Percentiles rank a stretch among this genome's conserved stretches.
These are phyloP conservation scores for Gentiana straminea DNA, from an alignment of 257 asterid genomes.

Conservation along the genomic window DNA sequence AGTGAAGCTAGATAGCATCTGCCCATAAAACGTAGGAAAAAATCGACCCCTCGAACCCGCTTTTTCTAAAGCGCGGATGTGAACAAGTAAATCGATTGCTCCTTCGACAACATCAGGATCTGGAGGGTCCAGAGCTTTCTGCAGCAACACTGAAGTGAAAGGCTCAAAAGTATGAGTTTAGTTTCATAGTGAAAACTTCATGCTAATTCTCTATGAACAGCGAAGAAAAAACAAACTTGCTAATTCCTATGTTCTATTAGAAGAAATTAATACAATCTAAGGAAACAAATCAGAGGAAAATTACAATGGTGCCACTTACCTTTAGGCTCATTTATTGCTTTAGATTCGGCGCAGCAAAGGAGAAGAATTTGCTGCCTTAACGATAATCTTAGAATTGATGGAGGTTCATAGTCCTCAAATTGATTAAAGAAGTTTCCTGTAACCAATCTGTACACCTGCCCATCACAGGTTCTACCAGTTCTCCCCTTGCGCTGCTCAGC, in stretches of 20 bases:
- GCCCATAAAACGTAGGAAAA: slow-evolving; percentile 87
- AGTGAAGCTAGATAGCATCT: slow-evolving; percentile 63
- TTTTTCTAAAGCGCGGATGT: slow-evolving; percentile 52
- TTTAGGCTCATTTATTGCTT: slow-evolving; percentile 86
- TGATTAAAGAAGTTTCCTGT: slow-evolving; percentile 61
- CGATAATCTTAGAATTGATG: slow-evolving; percentile 71
- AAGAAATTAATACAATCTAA: no score
- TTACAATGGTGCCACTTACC: slow-evolving; percentile 28
- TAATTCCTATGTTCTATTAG: no score
- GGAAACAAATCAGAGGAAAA: no score
- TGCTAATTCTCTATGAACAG: no score
- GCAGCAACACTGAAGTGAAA: slow-evolving; percentile 51
- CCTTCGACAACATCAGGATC: slow-evolving; percentile 53
- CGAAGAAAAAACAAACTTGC: no score
- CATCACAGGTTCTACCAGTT: slow-evolving; percentile 98
- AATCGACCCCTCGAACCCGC: slow-evolving; percentile 51
- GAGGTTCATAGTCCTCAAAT: slow-evolving; percentile 70
- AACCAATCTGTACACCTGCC: slow-evolving; percentile 72
- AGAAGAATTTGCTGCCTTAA: slow-evolving; percentile 75
- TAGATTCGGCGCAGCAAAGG: slow-evolving; percentile 80
- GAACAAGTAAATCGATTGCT: slow-evolving; percentile 64
- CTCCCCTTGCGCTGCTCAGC: slow-evolving; percentile 95
- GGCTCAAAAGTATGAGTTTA: slow-evolving; percentile 12
- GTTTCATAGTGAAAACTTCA: not conserved
- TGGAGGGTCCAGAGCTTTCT: slow-evolving; percentile 96